Conservation (phyloP, 768 basidiomycete species). For the Tulasnella sp. region DNA sequence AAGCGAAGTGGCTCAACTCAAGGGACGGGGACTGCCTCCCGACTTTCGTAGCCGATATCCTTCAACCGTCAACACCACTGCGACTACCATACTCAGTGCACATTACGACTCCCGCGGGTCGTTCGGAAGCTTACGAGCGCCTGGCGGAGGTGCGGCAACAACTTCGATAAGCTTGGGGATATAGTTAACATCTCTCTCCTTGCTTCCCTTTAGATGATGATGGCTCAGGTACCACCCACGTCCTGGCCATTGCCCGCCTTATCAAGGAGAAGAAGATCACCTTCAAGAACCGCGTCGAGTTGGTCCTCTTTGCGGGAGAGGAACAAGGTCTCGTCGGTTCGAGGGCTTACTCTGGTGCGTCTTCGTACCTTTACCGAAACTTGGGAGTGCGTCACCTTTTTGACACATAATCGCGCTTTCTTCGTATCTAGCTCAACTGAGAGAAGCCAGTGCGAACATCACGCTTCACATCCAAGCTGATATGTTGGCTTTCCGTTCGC, state of each 20-base stretch:
- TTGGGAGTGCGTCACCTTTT: not conserved
- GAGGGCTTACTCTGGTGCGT: slow-evolving; percentile 65
- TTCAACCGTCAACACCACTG: slow-evolving; percentile 41
- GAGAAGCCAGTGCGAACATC: slow-evolving; percentile 47
- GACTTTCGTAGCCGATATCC: slow-evolving; percentile 41
- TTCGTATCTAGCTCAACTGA: slow-evolving; percentile 40
- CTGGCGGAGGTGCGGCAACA: slow-evolving; percentile 31
- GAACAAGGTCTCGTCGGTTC: slow-evolving; percentile 83
- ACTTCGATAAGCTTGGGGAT: not conserved
- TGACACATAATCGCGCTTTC: not conserved
- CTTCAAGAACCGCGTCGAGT: slow-evolving; percentile 67
- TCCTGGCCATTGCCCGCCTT: slow-evolving; percentile 71
- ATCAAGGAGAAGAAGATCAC: slow-evolving; percentile 53
- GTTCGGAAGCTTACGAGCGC: slow-evolving; percentile 42
- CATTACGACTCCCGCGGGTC: slow-evolving; percentile 91
- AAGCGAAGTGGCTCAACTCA: no score
- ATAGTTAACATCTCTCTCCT: not conserved
- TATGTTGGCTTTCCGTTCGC: slow-evolving; percentile 78
- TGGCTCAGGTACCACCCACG: slow-evolving; percentile 50
- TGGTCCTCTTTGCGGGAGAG: slow-evolving; percentile 81
- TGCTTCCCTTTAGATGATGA: slow-evolving; percentile 36
- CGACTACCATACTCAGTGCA: slow-evolving; percentile 63
- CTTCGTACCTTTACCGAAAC: not conserved
- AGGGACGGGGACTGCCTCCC: no score
- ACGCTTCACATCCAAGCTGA: slow-evolving; percentile 84